Percentiles rank a stretch among this genome's conserved stretches.
Conservation (phyloP, 2,329 filamentous ascomycete genomes). For the Lasiodiplodia sp. region DNA sequence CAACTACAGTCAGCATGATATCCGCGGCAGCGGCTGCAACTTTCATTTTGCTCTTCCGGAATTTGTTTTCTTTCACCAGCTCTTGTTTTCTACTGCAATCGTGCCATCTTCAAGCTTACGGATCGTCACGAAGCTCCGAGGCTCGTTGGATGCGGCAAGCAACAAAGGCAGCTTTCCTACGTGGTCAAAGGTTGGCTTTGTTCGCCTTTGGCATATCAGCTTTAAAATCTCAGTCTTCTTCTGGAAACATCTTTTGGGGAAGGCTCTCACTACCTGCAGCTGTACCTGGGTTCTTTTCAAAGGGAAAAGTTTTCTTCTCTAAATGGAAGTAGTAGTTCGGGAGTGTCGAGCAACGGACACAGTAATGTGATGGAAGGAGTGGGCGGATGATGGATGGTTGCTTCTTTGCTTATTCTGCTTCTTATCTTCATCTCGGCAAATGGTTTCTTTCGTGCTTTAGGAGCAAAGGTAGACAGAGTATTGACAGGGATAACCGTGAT, state of each 20-base stretch:
- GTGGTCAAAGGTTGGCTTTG: constrained; percentile 17
- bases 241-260: constrained; percentile 19
- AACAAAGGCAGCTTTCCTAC: constrained; percentile 17
- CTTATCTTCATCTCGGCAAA: constrained; percentile 16
- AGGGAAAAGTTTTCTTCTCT: background rate
- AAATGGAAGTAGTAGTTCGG: background rate
- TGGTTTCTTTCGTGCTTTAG: constrained; percentile 10
- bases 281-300: background rate
- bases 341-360: constrained; percentile 10
- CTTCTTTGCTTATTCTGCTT: constrained; percentile 22
- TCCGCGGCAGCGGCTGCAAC: constrained; percentile 5
- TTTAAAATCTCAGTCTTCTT: constrained; percentile 28
- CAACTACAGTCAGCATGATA: constrained; percentile 26
- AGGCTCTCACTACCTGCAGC: background rate
- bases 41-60: constrained; percentile 26
- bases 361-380: constrained; percentile 29
- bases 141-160: constrained; percentile 25
- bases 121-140: constrained; percentile 16
- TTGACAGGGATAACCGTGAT: background rate
- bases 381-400: constrained; percentile 14
- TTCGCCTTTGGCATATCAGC: constrained; percentile 27
- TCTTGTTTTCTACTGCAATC: constrained; percentile 26
- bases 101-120: constrained; percentile 25
- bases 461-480: background rate
- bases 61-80: constrained; percentile 19